These are phyloP conservation scores for Elasticomyces elasticus DNA, from an alignment of 495 filamentous ascomycete genomes.

Conservation along the genomic window DNA sequence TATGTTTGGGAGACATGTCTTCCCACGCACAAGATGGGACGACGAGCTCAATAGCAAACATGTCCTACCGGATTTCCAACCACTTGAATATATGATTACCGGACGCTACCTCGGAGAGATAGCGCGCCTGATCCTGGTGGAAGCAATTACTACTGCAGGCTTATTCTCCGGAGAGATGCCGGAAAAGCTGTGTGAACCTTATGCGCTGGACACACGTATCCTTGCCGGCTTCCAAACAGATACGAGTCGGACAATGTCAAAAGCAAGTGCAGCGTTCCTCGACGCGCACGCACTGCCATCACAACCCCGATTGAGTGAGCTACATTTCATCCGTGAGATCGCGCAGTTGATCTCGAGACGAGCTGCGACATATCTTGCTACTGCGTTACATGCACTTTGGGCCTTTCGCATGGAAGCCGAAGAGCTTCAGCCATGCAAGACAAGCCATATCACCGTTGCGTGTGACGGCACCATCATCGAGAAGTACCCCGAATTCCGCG, in stretches of 20 bases:
- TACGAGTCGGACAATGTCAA: constrained; percentile 35
- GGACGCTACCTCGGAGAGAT: constrained; percentile 48
- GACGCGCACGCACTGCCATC: constrained; percentile 41
- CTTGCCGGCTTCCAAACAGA: constrained; percentile 53
- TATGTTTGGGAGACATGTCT: constrained; percentile 37
- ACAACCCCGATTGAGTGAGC: constrained; percentile 41
- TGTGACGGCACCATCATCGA: constrained; percentile 58
- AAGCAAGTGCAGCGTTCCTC: constrained; percentile 41
- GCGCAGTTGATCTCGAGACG: constrained; percentile 48
- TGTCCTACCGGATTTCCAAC: constrained; percentile 35
- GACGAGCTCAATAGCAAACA: constrained; percentile 33
- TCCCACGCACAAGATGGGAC: constrained; percentile 36
- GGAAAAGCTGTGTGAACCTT: constrained; percentile 40
- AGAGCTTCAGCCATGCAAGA: constrained; percentile 20
- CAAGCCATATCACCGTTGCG: constrained; percentile 40
- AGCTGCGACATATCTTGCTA: constrained; percentile 53
- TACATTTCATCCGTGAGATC: constrained; percentile 45
- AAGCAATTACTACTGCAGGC: constrained; percentile 45
- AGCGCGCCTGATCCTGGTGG: constrained; percentile 42
- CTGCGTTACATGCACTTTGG: constrained; percentile 57
- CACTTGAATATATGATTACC: constrained; percentile 42
- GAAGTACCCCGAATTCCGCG: constrained; percentile 50
- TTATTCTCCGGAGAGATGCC: constrained; percentile 50
- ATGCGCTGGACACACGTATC: constrained; percentile 51
- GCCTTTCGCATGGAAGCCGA: constrained; percentile 45